phyloP scores from a whole-genome alignment of 2,329 filamentous ascomycete species.

The Aspergillus sp. region DNA sequence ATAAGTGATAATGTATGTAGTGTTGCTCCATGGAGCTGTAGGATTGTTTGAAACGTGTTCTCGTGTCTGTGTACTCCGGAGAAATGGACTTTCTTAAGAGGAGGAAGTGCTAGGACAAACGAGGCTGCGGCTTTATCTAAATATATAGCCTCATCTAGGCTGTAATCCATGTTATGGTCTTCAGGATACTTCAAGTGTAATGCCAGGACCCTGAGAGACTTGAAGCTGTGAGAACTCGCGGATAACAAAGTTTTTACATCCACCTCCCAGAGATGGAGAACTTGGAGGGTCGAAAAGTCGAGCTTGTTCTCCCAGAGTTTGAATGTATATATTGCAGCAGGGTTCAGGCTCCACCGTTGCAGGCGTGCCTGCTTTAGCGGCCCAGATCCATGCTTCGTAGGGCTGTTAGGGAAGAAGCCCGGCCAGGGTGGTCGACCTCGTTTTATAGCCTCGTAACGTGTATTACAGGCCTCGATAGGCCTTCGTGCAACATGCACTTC shows the following conservation, averaged over 20 bases:
- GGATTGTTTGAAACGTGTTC: neutral
- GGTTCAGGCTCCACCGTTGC: neutral
- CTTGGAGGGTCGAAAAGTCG: neutral
- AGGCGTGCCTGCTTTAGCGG: neutral
- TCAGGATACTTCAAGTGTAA: neutral
- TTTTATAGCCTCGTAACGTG: neutral
- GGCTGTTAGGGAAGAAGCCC: neutral
- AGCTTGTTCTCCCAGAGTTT: neutral
- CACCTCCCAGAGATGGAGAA: neutral
- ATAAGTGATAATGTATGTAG: neutral
- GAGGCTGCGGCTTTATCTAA: neutral
- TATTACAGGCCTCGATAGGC: neutral
- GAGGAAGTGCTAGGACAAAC: neutral
- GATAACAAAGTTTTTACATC: neutral
- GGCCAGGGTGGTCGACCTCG: neutral
- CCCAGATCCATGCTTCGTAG: neutral
- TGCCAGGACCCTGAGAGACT: neutral
- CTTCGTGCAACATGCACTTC: neutral
- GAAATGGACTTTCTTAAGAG: neutral
- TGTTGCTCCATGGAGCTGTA: neutral
- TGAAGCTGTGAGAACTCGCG: neutral
- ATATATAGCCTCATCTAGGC: neutral
- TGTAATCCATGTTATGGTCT: neutral
- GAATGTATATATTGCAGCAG: neutral
- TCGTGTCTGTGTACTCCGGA: neutral